Base-by-base conservation (phyloP, 2,329 filamentous ascomycete genomes). In the Microascus cirrosus region DNA sequence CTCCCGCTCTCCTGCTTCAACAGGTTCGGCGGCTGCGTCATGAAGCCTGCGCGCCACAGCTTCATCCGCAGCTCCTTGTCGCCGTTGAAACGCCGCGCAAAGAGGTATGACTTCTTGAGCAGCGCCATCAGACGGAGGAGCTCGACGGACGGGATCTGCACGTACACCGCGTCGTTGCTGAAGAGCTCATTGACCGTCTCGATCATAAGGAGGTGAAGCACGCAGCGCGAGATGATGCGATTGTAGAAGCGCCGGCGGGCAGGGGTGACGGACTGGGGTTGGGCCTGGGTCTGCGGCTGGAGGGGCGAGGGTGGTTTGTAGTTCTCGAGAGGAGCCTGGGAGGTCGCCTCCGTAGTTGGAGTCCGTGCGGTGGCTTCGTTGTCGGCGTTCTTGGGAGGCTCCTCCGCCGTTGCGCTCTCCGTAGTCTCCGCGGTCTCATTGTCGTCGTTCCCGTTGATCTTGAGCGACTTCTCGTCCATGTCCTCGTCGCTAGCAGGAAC, bases 121-220 rank as follows among this genome's bases (percentile, higher is more conserved):
- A 99, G 80, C 1, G 83, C 84, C 95, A 99, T 99, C 15, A 99
- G 79, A 2, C 92, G 86, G 22, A 99, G 79, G 0, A 99, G 83
- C 68, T 97, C 91, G 11, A 82, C 76, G 0, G 91, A 96, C 0
- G 94, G 95, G 45, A 99, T 99, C 69, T 95, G 86, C 6, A 85
- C 80, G 69, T 99, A 99, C 18, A 99, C 95, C 1, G 89, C 84
- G 68, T 97, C 92, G 71, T 97, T 99, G 64, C 91, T 95, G 76
- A 99, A 99, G 54, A 99, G 84, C 71, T 99, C 95, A 67, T 95
- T 95, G 50, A 99, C 95, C 0, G 95, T 99, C 71, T 99, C 95
- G 65, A 99, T 99, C 91, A 99, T 99, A 62, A 99, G 84, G 2
- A 99, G 82, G 71, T 99, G 95, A 10, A 99, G 78, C 3, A 99